Evolutionary conservation across 257 asterid species (phyloP).

Genomic region (Solanum microdontum): DNA sequence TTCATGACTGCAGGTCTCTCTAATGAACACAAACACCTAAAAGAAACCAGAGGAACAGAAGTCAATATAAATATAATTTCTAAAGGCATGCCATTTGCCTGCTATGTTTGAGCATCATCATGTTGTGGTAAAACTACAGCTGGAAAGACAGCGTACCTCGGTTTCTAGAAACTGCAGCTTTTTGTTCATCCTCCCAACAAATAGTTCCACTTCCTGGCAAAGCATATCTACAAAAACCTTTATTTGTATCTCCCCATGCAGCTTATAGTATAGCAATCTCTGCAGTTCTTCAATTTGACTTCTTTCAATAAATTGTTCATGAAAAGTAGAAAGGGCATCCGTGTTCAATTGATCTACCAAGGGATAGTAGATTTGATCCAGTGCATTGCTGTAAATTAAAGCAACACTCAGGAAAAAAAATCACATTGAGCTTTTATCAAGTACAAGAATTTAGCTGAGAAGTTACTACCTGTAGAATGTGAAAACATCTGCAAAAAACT

Average conservation of each 20-base stretch:
- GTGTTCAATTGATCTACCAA: constrained; percentile 30
- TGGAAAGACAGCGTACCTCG: constrained; percentile 35
- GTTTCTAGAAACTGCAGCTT: constrained; percentile 42
- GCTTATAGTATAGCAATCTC: constrained; percentile 34
- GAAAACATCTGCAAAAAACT: constrained; percentile 55
- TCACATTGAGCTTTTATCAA: neutral
- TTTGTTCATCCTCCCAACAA: constrained; percentile 32
- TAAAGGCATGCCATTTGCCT: neutral
- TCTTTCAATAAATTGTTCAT: constrained; percentile 35
- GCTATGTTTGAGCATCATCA: neutral
- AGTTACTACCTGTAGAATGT: constrained; percentile 57
- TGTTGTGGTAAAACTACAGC: neutral
- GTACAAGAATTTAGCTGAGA: neutral
- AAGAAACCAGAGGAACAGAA: constrained; percentile 28
- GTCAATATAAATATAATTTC: constrained; percentile 1
- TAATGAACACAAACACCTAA: constrained; percentile 56
- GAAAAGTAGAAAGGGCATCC: constrained; percentile 15
- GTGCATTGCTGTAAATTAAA: constrained; percentile 44
- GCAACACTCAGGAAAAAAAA: neutral
- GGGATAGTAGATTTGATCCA: constrained; percentile 53
- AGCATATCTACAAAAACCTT: constrained; percentile 40
- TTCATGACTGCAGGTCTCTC: constrained; percentile 40
- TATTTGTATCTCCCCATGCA: constrained; percentile 26
- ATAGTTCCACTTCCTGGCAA: constrained; percentile 41
- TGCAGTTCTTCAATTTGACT: constrained; percentile 47